Evolutionary conservation across 345 rosid genomes (phyloP), one percentile per base, ranked within the genome.

Genomic region (Toxicodendron radicans): DNA sequence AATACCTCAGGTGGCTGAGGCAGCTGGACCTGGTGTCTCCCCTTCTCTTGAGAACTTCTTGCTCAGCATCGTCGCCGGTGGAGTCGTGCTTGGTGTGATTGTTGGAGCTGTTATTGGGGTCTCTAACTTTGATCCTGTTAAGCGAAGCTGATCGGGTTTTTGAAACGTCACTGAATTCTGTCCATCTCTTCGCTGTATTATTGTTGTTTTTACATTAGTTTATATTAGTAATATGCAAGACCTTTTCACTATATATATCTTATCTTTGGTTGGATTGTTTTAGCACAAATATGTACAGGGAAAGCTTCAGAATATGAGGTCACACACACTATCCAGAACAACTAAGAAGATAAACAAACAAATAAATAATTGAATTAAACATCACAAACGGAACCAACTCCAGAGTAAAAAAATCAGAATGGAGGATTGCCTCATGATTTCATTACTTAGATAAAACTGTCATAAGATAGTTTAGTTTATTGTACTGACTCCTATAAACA

Each of bases 1-100:
- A 61, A 78, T 92, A 69, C 96, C 96, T 0, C 88, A 90, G 53
- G 86, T 88, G 9, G 98, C 97, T 16, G 91, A 88, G 77, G 97
- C 97, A 1, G 96, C 96, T 1, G 94, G 77, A n/a, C 0, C 87
- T 12, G 90, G 84, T 5, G 6, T 89, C 70, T 80, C 93, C 61
- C 97, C 97, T 32, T 94, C 98, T 23, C 97, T 92, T 79, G 89
- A 92, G 82, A 94, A 92, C 87, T 94, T 92, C 89, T 85, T 94
- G 93, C 92, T 90, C 68, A 94, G 98, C 82, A 89, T 92, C 72
- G 86, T 58, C 8, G 92, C 97, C 1, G 97, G 97, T 51, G 96
- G 96, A 5, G 80, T 85, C 17, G 93, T 94, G 65, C 86, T 87
- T 49, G 72, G 7, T 14, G 91, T 63, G 63, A 35, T 94, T 66